Evolutionary conservation across 1,139 yeast species (phyloP), one percentile per base, ranked within the genome.

Genomic region (Maudiozyma humilis): DNA sequence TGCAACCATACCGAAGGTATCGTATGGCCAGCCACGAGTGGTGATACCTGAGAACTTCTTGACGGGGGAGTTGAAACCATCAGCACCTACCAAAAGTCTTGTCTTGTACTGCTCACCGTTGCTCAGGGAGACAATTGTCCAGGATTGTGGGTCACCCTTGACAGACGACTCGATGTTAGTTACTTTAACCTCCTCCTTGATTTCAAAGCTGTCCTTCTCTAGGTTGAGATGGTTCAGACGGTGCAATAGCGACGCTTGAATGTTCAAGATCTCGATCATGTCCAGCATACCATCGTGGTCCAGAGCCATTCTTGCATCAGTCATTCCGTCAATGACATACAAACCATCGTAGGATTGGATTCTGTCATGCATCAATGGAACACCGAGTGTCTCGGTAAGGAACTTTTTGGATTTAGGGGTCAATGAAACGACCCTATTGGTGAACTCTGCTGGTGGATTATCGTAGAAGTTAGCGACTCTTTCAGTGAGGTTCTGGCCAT

Each of bases 1-100:
- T 0, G 94, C 96, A 2, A 91, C 99, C 14, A 88, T 82, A 1
- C 97, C 98, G 66, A 81, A 86, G 41, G 88, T 75, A 53, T 82
- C 72, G 63, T 91, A 91, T 46, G 75, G 77, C 98, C 98, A 93
- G 6, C 98, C 98, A 41, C 95, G 73, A 5, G 94, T 78, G 58
- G 80, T 80, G 45, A 93, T 87, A 2, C 77, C 79, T 0, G 96
- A 83, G 59, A 76, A 89, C 51, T 76, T 72, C 38, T 97, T 74
- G 3, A 85, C 98, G 0, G 96, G 96, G 0, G 97, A 88, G 63
- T 89, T 87, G 61, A 80, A 87, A 0, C 99, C 99, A 62, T 91
- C 98, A 17, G 96, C 95, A 8, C 99, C 99, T 13, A 89, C 78
- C 32, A 91, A 70, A 19, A 91, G 69, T 47, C 96, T 70, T 0